Conservation (phyloP, 1,139 yeast genomes). For the Suzukiozyma palmioleophila region DNA sequence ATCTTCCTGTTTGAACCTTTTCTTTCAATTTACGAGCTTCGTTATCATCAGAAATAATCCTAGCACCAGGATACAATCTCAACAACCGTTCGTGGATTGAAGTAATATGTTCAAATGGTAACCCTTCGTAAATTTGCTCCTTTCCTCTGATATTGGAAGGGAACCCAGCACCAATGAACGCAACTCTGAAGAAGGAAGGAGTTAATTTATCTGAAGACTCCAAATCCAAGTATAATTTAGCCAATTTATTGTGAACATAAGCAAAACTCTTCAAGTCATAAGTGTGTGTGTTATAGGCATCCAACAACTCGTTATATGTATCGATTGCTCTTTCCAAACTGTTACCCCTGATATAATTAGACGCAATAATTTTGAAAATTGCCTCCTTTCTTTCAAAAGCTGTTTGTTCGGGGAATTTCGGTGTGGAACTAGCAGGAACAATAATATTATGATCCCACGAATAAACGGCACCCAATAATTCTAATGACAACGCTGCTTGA, state of each 20-base stretch:
- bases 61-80: constrained; percentile 78
- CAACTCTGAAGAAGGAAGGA: constrained; percentile 76
- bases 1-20: constrained; percentile 65
- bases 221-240: constrained; percentile 62
- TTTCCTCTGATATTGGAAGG: constrained; percentile 73
- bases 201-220: constrained; percentile 69
- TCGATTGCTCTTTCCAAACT: constrained; percentile 75
- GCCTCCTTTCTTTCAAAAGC: constrained; percentile 80
- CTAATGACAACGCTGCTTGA: constrained; percentile 82
- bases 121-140: constrained; percentile 79
- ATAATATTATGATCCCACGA: constrained; percentile 64
- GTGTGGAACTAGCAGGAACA: constrained; percentile 57
- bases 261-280: constrained; percentile 77
- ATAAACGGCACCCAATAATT: constrained; percentile 72
- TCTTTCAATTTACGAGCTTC: constrained; percentile 51
- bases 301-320: constrained; percentile 71
- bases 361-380: constrained; percentile 67
- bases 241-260: constrained; percentile 64
- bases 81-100: constrained; percentile 76
- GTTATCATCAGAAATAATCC: constrained; percentile 62
- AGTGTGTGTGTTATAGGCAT: constrained; percentile 68
- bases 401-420: constrained; percentile 73
- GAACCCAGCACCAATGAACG: constrained; percentile 82
- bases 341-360: constrained; percentile 66
- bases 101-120: constrained; percentile 83